Conservation (phyloP, 1,284 basidiomycete genomes). For the Malassezia equina region DNA sequence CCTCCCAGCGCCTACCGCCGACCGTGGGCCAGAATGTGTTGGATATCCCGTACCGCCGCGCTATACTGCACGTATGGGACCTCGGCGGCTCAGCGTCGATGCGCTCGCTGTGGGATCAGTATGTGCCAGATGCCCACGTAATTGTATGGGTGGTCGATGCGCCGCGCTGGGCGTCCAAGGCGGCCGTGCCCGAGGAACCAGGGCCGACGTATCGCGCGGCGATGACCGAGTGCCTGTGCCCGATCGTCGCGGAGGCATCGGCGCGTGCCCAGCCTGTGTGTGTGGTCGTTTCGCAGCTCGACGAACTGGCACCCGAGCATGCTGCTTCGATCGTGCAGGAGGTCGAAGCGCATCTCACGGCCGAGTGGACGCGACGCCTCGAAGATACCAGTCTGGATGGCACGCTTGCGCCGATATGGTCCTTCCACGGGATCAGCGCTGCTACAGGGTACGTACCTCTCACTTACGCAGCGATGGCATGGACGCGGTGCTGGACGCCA, state of each 20-base stretch:
- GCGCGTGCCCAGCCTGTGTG: slow-evolving; percentile 2
- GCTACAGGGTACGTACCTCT: slow-evolving; percentile 5
- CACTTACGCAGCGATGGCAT: slow-evolving; percentile 12
- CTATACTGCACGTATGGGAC: slow-evolving; percentile 33
- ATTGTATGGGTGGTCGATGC: slow-evolving; percentile 31
- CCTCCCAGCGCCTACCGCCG: slow-evolving; percentile 21
- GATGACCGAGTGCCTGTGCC: not conserved
- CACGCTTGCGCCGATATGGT: not conserved
- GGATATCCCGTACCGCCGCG: slow-evolving; percentile 18
- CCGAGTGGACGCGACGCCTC: not conserved
- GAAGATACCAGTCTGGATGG: not conserved
- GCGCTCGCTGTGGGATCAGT: slow-evolving; percentile 29
- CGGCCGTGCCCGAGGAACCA: not conserved
- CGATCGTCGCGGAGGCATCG: not conserved
- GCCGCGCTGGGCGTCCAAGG: slow-evolving; percentile 3
- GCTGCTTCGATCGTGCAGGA: not conserved
- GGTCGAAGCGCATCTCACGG: not conserved
- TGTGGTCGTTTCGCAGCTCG: slow-evolving; percentile 9
- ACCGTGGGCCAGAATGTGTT: slow-evolving; percentile 36
- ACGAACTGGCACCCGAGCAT: not conserved
- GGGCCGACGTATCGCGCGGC: slow-evolving; percentile 3
- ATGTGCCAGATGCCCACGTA: slow-evolving; percentile 27
- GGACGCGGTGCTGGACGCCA: not conserved
- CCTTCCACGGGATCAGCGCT: slow-evolving; percentile 4
- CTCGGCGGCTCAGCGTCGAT: slow-evolving; percentile 28